Evolutionary conservation across 129 eudicot species (phyloP).

Genomic region (Flaveria ramosissima): DNA sequence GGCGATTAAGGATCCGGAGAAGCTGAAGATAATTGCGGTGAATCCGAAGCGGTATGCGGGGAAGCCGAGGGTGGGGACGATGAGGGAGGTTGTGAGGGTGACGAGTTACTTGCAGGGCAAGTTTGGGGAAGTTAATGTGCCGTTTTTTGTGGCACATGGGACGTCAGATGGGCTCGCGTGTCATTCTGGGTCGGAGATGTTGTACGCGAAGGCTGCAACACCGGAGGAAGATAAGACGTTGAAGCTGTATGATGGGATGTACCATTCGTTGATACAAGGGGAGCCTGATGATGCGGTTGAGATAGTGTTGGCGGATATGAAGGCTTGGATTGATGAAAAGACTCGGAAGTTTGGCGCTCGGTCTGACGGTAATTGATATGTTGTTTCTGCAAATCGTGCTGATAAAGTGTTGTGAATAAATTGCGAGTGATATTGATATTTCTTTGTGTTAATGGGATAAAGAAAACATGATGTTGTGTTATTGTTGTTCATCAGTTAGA

Average conservation of each 20-base stretch:
- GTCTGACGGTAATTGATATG: slow-evolving; percentile 2
- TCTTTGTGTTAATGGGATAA: not conserved
- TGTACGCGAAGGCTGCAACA: slow-evolving; percentile 73
- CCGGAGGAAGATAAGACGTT: slow-evolving; percentile 48
- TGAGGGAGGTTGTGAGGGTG: slow-evolving; percentile 71
- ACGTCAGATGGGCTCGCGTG: slow-evolving; percentile 68
- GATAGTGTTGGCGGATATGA: slow-evolving; percentile 76
- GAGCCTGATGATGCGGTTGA: slow-evolving; percentile 76
- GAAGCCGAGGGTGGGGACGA: slow-evolving; percentile 76
- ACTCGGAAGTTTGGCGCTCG: slow-evolving; percentile 52
- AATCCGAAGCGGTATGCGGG: slow-evolving; percentile 80
- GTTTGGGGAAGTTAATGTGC: slow-evolving; percentile 59
- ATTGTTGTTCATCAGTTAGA: not conserved
- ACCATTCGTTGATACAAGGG: slow-evolving; percentile 81
- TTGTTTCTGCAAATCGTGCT: not conserved
- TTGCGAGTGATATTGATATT: not conserved
- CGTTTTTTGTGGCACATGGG: slow-evolving; percentile 69
- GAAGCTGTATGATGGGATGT: slow-evolving; percentile 81
- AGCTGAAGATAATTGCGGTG: slow-evolving; percentile 58
- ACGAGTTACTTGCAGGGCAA: slow-evolving; percentile 63
- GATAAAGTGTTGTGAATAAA: not conserved
- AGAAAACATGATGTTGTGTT: not conserved
- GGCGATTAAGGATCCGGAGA: slow-evolving; percentile 67
- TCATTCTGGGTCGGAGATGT: slow-evolving; percentile 55
- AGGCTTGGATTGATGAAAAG: slow-evolving; percentile 85